Evolutionary conservation across 805 yeast species (phyloP).

Genomic region (Komagataella ulmi): DNA sequence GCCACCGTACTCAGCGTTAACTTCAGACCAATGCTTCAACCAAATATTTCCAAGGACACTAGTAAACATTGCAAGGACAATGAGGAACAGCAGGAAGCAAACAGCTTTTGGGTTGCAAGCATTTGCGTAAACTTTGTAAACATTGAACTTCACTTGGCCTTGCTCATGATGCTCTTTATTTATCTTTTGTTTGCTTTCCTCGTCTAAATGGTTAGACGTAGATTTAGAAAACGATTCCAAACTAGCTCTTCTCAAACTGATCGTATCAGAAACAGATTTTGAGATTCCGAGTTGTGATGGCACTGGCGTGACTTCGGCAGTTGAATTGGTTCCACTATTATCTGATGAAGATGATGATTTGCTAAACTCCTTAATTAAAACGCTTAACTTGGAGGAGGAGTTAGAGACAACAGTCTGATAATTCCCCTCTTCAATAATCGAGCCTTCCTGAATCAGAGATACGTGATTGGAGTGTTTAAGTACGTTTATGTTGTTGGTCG

Average conservation of each 20-base stretch:
- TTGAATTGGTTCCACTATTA: neutral
- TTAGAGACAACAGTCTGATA: conserved; percentile 35
- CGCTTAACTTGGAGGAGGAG: conserved; percentile 34
- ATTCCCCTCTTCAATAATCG: conserved; percentile 52
- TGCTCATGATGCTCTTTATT: conserved; percentile 76
- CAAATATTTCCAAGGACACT: conserved; percentile 71
- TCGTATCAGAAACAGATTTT: conserved; percentile 16
- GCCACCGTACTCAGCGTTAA: conserved; percentile 51
- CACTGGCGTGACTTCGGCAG: neutral
- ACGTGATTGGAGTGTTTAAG: conserved; percentile 62
- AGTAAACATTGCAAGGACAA: conserved; percentile 44
- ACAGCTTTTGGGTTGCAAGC: conserved; percentile 75
- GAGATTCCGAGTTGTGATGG: neutral
- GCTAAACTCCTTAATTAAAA: conserved; percentile 52
- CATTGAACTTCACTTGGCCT: conserved; percentile 85
- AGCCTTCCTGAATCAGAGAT: conserved; percentile 57
- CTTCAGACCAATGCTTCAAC: conserved; percentile 97
- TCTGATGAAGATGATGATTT: conserved; percentile 9
- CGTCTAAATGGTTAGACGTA: conserved; percentile 21
- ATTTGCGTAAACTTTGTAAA: conserved; percentile 70
- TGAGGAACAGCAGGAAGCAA: conserved; percentile 35
- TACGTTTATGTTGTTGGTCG: conserved; percentile 80
- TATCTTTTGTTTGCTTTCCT: conserved; percentile 23
- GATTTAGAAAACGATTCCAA: conserved; percentile 26
- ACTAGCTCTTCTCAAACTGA: conserved; percentile 51